Percentiles rank a stretch among this genome's conserved stretches.
These are phyloP conservation scores for Irpex lacteus DNA, from an alignment of 1,284 basidiomycete genomes.

Conservation along the genomic window DNA sequence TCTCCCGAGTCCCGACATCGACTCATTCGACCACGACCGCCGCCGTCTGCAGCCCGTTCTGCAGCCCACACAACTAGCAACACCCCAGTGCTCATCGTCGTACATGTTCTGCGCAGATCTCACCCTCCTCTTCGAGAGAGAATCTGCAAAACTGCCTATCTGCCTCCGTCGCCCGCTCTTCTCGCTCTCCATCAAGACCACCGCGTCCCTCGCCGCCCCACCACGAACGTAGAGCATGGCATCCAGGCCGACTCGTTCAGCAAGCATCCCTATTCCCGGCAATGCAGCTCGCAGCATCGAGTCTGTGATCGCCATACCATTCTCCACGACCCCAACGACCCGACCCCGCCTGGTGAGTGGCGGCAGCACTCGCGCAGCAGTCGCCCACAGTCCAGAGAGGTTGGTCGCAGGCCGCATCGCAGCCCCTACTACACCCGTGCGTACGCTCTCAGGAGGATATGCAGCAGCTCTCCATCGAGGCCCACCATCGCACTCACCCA, in stretches of 20 bases:
- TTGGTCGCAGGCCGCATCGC: slow-evolving; percentile 7
- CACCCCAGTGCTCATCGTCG: background rate
- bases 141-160: background rate
- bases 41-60: background rate
- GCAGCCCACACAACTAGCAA: background rate
- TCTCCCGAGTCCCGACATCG: background rate
- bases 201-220: background rate
- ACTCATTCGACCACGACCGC: background rate
- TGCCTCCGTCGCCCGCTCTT: background rate
- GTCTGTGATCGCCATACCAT: slow-evolving; percentile 58
- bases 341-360: slow-evolving; percentile 28
- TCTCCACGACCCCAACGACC: slow-evolving; percentile 33
- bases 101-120: background rate
- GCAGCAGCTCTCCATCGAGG: slow-evolving; percentile 18
- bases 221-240: slow-evolving; percentile 36
- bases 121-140: background rate
- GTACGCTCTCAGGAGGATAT: slow-evolving; percentile 20
- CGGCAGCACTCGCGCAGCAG: slow-evolving; percentile 4
- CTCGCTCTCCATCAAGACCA: background rate
- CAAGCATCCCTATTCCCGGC: slow-evolving; percentile 61
- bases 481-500: slow-evolving; percentile 12
- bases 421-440: slow-evolving; percentile 23
- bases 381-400: slow-evolving; percentile 19
- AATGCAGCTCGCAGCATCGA: slow-evolving; percentile 56
- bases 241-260: slow-evolving; percentile 51